phyloP scores from a whole-genome alignment of 441 rosid genomes.

The Populus hybrid region DNA sequence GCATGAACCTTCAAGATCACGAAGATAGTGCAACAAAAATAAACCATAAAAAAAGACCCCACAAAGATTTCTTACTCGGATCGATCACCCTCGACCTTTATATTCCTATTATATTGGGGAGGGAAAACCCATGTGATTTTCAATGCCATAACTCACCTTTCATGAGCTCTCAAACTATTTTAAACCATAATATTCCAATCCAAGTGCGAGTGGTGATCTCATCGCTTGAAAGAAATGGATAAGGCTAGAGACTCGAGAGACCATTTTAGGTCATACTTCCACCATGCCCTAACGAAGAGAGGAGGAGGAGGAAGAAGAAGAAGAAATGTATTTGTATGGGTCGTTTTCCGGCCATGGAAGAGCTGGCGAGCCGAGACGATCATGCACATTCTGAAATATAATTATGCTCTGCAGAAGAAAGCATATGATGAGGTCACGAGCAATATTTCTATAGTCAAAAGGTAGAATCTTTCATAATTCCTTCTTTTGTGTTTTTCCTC shows the following conservation, averaged over 20 bases:
- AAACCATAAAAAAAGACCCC: slow-evolving; percentile 1
- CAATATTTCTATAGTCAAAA: slow-evolving; percentile 13
- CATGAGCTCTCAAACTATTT: neutral
- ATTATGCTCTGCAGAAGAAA: neutral
- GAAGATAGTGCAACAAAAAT: neutral
- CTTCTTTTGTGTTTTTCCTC: neutral
- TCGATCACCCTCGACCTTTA: slow-evolving; percentile 1
- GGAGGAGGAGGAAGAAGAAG: neutral
- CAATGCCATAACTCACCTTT: neutral
- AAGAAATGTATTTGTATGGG: neutral
- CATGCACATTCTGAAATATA: neutral
- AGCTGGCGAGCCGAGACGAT: slow-evolving; percentile 4
- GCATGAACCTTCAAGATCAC: slow-evolving; percentile 27
- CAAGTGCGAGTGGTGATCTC: neutral
- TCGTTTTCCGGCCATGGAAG: slow-evolving; percentile 8
- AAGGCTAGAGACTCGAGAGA: slow-evolving; percentile 9
- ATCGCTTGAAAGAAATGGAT: slow-evolving; percentile 10
- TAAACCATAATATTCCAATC: neutral
- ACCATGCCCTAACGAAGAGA: slow-evolving; percentile 7
- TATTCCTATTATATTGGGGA: neutral
- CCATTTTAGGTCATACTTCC: slow-evolving; percentile 31
- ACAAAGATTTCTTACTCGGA: slow-evolving; percentile 12
- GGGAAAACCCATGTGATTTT: slow-evolving; percentile 21
- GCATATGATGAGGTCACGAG: slow-evolving; percentile 6
- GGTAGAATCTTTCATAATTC: neutral